Base-by-base conservation (phyloP, 2,329 filamentous ascomycete species). In the Hypoxylon sp. region DNA sequence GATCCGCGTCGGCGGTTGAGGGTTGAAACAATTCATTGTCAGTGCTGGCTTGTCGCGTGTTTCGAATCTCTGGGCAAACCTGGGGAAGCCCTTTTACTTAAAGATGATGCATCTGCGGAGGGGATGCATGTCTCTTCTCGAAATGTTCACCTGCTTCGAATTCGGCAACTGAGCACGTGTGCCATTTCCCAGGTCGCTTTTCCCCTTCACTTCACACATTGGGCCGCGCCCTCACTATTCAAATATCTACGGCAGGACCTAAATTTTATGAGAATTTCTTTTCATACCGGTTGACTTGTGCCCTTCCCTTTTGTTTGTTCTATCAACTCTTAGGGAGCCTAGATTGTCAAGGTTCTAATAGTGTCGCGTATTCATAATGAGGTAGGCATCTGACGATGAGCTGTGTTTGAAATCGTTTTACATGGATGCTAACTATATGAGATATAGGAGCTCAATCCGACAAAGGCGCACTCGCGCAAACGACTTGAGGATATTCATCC, bases 141-240 rank as follows among this genome's bases (percentile, higher is more conserved):
- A 47, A 36, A 41, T 47, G 32, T 32, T 12, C 31, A 57, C 44
- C 37, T 53, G 43, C 31, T 23, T 41, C 41, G 29, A 13, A 32
- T 36, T 46, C 2, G 34, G 37, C 41, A 57, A 48, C 42, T 42
- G 15, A 15, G 55, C 46, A 45, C 42, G 35, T 57, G 45, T 50
- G 36, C 9, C n/a, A n/a, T 50, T 52, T 45, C 20, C n/a, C 54
- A 50, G 30, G 35, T 43, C 54, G 43, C 21, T 49, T 53, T n/a
- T n/a, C n/a, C n/a, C 35, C 17, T 57, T 57, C 51, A 29, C 43
- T 55, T 58, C 51, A 35, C 43, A 12, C 38, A 20, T 51, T 19
- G 51, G 55, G 55, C 55, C 49, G 55, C 11, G 51, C 55, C 55
- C 55, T 51, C 51, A 46, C 41, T 58, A 31, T 51, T 55, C 29